Evolutionary conservation across 2,329 filamentous ascomycete species (phyloP).

Genomic region (Cladorrhinum sp.): DNA sequence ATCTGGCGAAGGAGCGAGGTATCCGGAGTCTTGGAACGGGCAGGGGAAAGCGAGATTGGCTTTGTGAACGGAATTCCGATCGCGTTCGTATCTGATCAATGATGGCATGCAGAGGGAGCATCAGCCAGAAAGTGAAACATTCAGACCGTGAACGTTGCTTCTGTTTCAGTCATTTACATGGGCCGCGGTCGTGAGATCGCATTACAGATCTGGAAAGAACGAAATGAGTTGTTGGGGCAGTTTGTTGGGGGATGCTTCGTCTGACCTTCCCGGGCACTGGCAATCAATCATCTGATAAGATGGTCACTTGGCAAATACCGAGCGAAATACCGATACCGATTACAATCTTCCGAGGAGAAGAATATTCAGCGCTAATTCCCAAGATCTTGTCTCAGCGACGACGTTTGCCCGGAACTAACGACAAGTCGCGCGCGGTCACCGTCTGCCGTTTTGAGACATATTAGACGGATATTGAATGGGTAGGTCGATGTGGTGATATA

Average conservation of each 20-base stretch:
- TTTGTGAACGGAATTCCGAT: neutral
- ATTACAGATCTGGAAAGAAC: neutral
- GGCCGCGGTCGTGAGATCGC: neutral
- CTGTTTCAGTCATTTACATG: neutral
- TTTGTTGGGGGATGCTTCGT: neutral
- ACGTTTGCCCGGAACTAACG: neutral
- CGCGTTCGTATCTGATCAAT: neutral
- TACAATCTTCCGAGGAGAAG: neutral
- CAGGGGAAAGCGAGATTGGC: neutral
- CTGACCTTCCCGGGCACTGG: neutral
- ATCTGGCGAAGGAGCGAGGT: neutral
- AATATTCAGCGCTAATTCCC: neutral
- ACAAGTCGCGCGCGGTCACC: neutral
- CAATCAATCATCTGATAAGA: neutral
- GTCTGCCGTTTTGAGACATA: neutral
- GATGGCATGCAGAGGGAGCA: neutral
- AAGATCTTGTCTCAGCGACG: neutral
- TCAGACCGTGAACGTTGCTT: neutral
- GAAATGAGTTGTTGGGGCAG: neutral
- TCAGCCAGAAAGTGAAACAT: neutral
- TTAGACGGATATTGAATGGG: neutral
- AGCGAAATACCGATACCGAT: neutral
- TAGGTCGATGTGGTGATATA: neutral
- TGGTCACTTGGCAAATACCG: neutral
- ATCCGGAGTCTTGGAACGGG: neutral